These are phyloP conservation scores for Fomitopsis betulina DNA, from an alignment of 1,284 basidiomycete species.

Conservation along the genomic window DNA sequence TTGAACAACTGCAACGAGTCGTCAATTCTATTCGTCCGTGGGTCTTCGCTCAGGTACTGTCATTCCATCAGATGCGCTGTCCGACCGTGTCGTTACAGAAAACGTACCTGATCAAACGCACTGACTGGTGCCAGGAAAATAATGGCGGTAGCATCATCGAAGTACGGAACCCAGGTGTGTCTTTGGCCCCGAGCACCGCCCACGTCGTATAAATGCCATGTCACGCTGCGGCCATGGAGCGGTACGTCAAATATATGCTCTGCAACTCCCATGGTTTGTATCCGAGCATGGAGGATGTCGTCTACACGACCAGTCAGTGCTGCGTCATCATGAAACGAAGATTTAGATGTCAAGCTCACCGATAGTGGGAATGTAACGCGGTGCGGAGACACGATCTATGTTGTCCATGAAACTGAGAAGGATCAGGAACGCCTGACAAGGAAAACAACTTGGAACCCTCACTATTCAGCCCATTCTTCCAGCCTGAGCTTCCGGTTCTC, in stretches of 20 bases:
- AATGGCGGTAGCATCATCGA: slow-evolving; percentile 82
- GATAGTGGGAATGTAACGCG: slow-evolving; percentile 67
- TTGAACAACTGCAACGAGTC: slow-evolving; percentile 82
- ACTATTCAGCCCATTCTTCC: slow-evolving; percentile 85
- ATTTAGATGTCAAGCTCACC: slow-evolving; percentile 35
- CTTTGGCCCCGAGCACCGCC: slow-evolving; percentile 81
- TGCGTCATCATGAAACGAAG: neutral
- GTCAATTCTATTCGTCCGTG: slow-evolving; percentile 75
- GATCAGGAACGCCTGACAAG: neutral
- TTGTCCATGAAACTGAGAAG: slow-evolving; percentile 62
- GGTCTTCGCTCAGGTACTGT: slow-evolving; percentile 80
- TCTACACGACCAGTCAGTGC: slow-evolving; percentile 36
- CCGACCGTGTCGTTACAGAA: neutral
- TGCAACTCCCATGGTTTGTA: slow-evolving; percentile 80
- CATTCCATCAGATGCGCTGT: slow-evolving; percentile 1
- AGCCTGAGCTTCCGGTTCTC: slow-evolving; percentile 64
- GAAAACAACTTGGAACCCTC: slow-evolving; percentile 27
- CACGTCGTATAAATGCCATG: slow-evolving; percentile 80
- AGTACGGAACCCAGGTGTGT: slow-evolving; percentile 78
- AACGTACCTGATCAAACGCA: slow-evolving; percentile 74
- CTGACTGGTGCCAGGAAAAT: slow-evolving; percentile 85
- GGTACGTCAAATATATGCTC: slow-evolving; percentile 74
- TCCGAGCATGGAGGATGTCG: slow-evolving; percentile 78
- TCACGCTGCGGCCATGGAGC: slow-evolving; percentile 67
- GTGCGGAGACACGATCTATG: slow-evolving; percentile 61